Conservation (phyloP, 768 basidiomycete genomes). For the Lactifluus pinguis region DNA sequence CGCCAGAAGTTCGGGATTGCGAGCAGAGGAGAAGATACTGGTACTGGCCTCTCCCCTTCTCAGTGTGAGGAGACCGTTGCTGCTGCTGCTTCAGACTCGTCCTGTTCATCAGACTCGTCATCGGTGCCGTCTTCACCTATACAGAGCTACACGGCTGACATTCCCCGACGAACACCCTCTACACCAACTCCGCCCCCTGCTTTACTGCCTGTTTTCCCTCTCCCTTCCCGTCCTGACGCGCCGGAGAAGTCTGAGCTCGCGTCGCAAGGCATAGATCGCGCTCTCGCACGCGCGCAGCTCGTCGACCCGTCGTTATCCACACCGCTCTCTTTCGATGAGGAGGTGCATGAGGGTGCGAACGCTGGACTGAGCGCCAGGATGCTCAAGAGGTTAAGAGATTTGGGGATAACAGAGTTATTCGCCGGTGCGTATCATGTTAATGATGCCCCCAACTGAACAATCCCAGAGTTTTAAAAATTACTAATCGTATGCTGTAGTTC, state of each 20-base stretch:
- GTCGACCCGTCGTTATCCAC: slow-evolving; percentile 46
- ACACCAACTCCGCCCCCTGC: slow-evolving; percentile 26
- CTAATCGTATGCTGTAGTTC: slow-evolving; percentile 44
- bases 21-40: not conserved
- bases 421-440: slow-evolving; percentile 51
- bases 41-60: not conserved
- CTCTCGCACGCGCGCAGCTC: slow-evolving; percentile 58
- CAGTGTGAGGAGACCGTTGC: not conserved
- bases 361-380: slow-evolving; percentile 52
- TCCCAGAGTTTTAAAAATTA: not conserved
- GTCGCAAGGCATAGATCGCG: slow-evolving; percentile 70
- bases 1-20: slow-evolving; percentile 22
- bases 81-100: no score
- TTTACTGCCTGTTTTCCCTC: slow-evolving; percentile 58
- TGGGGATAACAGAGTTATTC: slow-evolving; percentile 82
- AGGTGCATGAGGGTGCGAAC: slow-evolving; percentile 28
- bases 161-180: not conserved
- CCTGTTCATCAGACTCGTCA: not conserved
- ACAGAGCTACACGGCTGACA: not conserved
- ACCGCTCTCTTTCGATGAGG: slow-evolving; percentile 36
- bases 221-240: slow-evolving; percentile 54
- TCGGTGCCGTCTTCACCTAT: not conserved
- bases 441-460: not conserved
- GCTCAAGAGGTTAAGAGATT: slow-evolving; percentile 52
- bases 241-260: slow-evolving; percentile 66